Evolutionary conservation across 2,329 filamentous ascomycete genomes (phyloP), one percentile per base, ranked within the genome.

Genomic region (Nothophaeocryptopus gaeumannii): DNA sequence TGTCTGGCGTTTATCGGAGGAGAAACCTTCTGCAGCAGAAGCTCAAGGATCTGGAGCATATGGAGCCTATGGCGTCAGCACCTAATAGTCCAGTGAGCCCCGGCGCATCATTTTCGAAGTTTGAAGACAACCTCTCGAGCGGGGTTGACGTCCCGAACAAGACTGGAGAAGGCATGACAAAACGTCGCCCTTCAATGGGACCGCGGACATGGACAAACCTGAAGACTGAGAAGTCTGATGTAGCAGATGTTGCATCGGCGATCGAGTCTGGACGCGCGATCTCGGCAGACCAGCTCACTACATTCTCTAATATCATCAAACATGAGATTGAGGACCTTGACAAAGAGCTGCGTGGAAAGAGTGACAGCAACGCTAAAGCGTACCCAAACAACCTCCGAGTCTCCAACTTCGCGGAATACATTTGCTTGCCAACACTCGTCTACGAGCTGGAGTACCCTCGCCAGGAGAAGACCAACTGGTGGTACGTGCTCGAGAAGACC

Each of bases 361-460:
- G 80, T 14, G 79, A 77, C 1, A 45, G 69, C 59, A 47, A 67
- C 59, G 13, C 69, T 57, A 59, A 78, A 71, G 52, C 76, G 67
- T 91, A 91, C 62, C 87, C 87, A 0, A 73, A 78, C 41, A 91
- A 90, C 62, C 73, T 91, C 33, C 87, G 80, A 0, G 58, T 83
- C 9, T 52, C 63, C 41, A 66, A 66, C 0, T 61, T 83, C 11
- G 81, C 82, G 62, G 85, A 88, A 63, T 92, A 85, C 75, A 83
- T 87, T 42, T 79, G 83, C 37, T 74, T 91, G 8, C 88, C 88
- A 3, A 91, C 87, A 0, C 72, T 90, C 4, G 85, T 90, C 11
- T 92, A 91, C 66, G 88, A 92, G 65, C 77, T 88, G 38, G 83
- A 88, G 60, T 91, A 91, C 61, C 87, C 88, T 2, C 79, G 85